These are phyloP conservation scores for Amorphotheca resinae DNA, from an alignment of 495 filamentous ascomycete genomes.

Conservation along the genomic window DNA sequence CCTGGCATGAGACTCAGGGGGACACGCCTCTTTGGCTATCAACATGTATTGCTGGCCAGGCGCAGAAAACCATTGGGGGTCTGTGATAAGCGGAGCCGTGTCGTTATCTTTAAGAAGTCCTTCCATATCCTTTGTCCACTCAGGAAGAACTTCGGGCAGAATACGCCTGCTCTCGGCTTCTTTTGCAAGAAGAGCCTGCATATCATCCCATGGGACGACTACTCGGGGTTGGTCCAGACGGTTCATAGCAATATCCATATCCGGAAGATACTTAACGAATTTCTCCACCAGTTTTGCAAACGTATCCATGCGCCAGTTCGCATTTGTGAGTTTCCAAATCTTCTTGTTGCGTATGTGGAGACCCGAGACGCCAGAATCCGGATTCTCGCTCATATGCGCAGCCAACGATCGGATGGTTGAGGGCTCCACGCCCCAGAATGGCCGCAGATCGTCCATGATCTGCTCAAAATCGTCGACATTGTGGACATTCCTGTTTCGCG, in stretches of 20 bases:
- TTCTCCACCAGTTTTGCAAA: slow-evolving; percentile 30
- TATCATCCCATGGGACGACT: slow-evolving; percentile 53
- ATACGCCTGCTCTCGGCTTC: slow-evolving; percentile 12
- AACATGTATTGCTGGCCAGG: slow-evolving; percentile 26
- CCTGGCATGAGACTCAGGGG: slow-evolving; percentile 43
- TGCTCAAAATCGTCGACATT: slow-evolving; percentile 63
- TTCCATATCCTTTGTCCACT: slow-evolving; percentile 17
- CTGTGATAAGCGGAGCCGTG: slow-evolving; percentile 4
- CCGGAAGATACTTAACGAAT: slow-evolving; percentile 52
- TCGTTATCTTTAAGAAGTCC: slow-evolving; percentile 10
- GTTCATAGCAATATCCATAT: slow-evolving; percentile 64
- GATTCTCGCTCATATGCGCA: slow-evolving; percentile 31
- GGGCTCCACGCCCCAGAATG: slow-evolving; percentile 55
- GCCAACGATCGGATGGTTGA: slow-evolving; percentile 40
- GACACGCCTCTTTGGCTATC: slow-evolving; percentile 45
- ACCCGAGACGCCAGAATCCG: slow-evolving; percentile 16
- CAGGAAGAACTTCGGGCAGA: slow-evolving; percentile 4
- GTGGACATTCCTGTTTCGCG: slow-evolving; percentile 41
- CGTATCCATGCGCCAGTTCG: slow-evolving; percentile 40
- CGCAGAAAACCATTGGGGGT: slow-evolving; percentile 11
- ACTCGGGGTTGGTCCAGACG: slow-evolving; percentile 55
- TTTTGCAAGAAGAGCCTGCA: slow-evolving; percentile 28
- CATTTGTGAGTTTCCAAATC: slow-evolving; percentile 34
- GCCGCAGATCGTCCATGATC: slow-evolving; percentile 55
- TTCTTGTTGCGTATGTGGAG: slow-evolving; percentile 15